phyloP scores from a whole-genome alignment of 2,329 filamentous ascomycete genomes.

The Triangularia verruculosa region DNA sequence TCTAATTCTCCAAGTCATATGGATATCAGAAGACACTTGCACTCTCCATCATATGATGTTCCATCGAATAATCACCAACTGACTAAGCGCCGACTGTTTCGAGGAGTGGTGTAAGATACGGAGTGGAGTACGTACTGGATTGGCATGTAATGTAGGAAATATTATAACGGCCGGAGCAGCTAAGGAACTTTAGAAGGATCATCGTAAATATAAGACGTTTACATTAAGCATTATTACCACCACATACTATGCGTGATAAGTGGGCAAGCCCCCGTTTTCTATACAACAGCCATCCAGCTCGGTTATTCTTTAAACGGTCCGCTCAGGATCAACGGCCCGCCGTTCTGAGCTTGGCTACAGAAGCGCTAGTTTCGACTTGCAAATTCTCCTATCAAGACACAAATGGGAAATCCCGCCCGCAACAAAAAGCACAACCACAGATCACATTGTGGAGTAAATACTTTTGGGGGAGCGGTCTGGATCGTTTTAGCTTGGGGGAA shows the following conservation, averaged over 20 bases:
- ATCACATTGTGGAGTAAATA: neutral
- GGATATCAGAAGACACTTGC: neutral
- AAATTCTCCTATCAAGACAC: neutral
- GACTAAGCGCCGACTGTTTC: neutral
- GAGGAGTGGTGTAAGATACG: too few species aligned
- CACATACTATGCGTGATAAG: too few species aligned
- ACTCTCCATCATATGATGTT: neutral
- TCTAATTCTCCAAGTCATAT: neutral
- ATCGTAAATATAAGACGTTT: too few species aligned
- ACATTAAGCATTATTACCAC: too few species aligned
- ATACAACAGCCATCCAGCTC: neutral
- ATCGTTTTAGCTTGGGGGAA: neutral
- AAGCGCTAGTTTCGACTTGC: neutral
- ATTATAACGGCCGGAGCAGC: too few species aligned
- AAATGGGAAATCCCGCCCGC: neutral
- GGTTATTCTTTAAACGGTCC: neutral
- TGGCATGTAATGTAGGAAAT: too few species aligned
- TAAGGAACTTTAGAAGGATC: too few species aligned
- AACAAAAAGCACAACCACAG: neutral
- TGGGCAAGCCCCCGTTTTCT: neutral
- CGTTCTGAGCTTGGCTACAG: neutral
- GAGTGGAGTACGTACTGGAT: too few species aligned
- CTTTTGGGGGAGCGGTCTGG: neutral
- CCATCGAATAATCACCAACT: neutral
- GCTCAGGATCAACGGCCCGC: neutral